Base-by-base conservation (phyloP, 345 rosid species). In the Citropsis articulata region DNA sequence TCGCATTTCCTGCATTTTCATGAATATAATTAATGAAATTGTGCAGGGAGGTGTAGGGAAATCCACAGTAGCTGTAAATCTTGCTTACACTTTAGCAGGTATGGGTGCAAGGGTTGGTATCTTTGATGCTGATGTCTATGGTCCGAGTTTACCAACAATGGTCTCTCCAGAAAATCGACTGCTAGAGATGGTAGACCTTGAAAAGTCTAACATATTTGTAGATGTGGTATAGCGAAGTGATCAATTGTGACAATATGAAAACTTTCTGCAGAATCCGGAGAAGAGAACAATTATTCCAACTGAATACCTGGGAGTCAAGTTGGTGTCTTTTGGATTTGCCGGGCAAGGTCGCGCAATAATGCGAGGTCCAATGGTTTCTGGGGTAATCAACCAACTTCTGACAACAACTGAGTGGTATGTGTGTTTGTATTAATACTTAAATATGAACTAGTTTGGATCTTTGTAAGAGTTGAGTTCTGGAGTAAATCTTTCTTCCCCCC, bases 351-450 rank as follows among this genome's bases (percentile, higher is more conserved):
- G 93, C 71, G 98, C 98, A 59, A 89, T 93, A 56, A 95, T 95
- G 99, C 86, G 99, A 83, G 99, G 99, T 73, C 97, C 99, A 68
- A 95, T 95, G 99, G 97, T 95, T 81, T 95, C 99, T 78, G 99
- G 99, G 77, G 98, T 95, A 82, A 95, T 93, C 75, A 64, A 92
- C 74, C 99, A 95, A 83, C 97, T 95, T 79, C 90, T 95, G 78
- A 95, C 98, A 33, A 92, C 99, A 38, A 59, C 98, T 28, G 99
- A 95, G 72, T 95, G 99, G 99, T 95, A 89, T 66, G 64, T 75
- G 42, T 75, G 77, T 68, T 73, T 79, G 38, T 27, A 40, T 62
- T 33, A 18, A 12, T 63, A 31, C 30, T 59, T 66, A 24, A 48
- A 40, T 22, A 42, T 18, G 18, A 56, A 22, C 24, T 71, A 24